Evolutionary conservation across 2,329 filamentous ascomycete species (phyloP).

Genomic region (Geosmithia putterillii): DNA sequence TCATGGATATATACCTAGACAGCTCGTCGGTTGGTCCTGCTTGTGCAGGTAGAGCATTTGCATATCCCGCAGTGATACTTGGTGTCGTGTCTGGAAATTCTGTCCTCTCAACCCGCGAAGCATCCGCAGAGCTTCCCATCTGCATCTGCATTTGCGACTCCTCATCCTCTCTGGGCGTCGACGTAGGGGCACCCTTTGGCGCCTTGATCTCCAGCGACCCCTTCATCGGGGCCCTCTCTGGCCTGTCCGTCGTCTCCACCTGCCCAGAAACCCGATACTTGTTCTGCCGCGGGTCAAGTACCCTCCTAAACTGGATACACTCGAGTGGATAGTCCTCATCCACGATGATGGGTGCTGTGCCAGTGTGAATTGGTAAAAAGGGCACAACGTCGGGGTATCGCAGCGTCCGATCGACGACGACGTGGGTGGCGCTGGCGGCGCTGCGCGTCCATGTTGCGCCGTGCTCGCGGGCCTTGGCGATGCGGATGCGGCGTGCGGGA

Average conservation of each 20-base stretch:
- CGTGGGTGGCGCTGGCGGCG: slow-evolving; percentile 55
- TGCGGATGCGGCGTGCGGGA: slow-evolving; percentile 53
- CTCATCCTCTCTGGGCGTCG: background rate
- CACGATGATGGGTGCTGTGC: slow-evolving; percentile 34
- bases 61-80: too few relatives aligned
- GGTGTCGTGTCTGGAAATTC: too few relatives aligned
- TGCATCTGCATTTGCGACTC: background rate
- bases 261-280: slow-evolving; percentile 48
- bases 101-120: too few relatives aligned
- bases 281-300: slow-evolving; percentile 46
- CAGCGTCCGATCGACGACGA: slow-evolving; percentile 64
- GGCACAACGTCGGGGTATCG: slow-evolving; percentile 48
- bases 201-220: background rate
- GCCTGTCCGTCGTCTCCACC: slow-evolving; percentile 10
- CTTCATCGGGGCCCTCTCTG: too few relatives aligned
- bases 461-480: slow-evolving; percentile 61
- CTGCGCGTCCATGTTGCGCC: slow-evolving; percentile 60
- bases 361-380: slow-evolving; percentile 1
- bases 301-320: slow-evolving; percentile 44
- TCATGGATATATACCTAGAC: slow-evolving; percentile 50
- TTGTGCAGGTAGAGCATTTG: too few relatives aligned
- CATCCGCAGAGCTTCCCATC: too few relatives aligned
- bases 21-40: slow-evolving; percentile 37
- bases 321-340: slow-evolving; percentile 59
- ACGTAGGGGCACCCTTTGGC: background rate